These are phyloP conservation scores for Hemisphaericaspora lyxosophila DNA, from an alignment of 1,139 yeast genomes.

Conservation along the genomic window DNA sequence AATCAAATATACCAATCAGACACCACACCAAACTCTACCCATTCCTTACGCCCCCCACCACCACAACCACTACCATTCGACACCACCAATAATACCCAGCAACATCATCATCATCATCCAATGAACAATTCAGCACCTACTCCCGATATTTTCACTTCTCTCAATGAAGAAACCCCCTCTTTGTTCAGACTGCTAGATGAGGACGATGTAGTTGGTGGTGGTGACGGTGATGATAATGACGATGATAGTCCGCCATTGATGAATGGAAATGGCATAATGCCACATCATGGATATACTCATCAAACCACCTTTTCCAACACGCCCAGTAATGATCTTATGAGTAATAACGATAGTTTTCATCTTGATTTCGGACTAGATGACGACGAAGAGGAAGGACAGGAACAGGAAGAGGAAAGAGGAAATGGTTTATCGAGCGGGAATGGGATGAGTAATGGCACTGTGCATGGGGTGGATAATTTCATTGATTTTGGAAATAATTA, in stretches of 20 bases:
- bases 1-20: constrained; percentile 2
- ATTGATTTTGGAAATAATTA: constrained; percentile 7
- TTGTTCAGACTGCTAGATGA: too few relatives aligned
- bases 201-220: too few relatives aligned
- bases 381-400: too few relatives aligned
- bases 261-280: background rate
- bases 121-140: constrained; percentile 6
- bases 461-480: constrained; percentile 5
- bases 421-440: too few relatives aligned
- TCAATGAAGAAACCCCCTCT: constrained; percentile 3
- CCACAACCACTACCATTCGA: background rate
- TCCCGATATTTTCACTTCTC: constrained; percentile 4
- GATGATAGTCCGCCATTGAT: constrained; percentile 3
- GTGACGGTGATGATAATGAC: background rate
- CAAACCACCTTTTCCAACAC: constrained; percentile 5
- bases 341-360: constrained; percentile 1
- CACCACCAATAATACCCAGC: background rate
- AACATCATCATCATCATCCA: background rate
- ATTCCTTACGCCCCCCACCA: background rate
- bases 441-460: constrained; percentile 2
- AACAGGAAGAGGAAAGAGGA: too few relatives aligned
- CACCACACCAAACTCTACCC: constrained; percentile 2
- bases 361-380: constrained; percentile 2
- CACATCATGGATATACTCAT: constrained; percentile 6
- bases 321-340: background rate